Conservation (phyloP, 1,139 yeast species). For the Scheffersomyces cryptocercus region DNA sequence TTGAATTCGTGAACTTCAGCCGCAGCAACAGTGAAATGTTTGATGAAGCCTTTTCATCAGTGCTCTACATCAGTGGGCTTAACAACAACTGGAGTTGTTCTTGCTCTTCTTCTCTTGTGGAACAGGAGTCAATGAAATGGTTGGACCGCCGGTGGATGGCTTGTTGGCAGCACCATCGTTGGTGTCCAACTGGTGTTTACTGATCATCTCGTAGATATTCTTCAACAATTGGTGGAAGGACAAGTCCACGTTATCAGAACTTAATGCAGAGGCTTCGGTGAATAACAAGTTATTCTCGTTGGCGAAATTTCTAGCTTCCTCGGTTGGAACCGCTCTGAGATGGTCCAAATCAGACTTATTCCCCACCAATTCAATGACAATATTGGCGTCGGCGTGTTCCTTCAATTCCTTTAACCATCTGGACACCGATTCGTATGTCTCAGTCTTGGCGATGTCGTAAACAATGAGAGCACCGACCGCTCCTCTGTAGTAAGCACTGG, state of each 20-base stretch:
- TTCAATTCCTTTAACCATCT: conserved; percentile 95
- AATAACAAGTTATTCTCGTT: conserved; percentile 88
- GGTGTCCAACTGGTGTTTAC: conserved; percentile 83
- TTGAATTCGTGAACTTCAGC: no score
- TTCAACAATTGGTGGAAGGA: conserved; percentile 92
- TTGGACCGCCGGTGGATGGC: conserved; percentile 71
- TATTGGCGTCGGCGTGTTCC: conserved; percentile 96
- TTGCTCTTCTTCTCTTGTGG: conserved; percentile 77
- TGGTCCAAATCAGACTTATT: conserved; percentile 96
- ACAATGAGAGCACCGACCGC: conserved; percentile 97
- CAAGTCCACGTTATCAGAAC: conserved; percentile 91
- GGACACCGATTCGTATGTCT: conserved; percentile 88
- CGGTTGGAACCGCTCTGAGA: conserved; percentile 95
- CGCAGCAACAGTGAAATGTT: no score
- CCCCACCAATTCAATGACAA: conserved; percentile 91
- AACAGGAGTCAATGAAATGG: conserved; percentile 90
- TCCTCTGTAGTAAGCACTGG: conserved; percentile 96
- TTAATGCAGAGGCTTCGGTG: conserved; percentile 96
- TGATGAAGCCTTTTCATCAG: no score
- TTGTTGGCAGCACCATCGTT: conserved; percentile 51
- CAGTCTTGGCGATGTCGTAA: conserved; percentile 92
- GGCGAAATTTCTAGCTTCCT: conserved; percentile 95
- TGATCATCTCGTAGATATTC: conserved; percentile 90
- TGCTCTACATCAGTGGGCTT: conserved; percentile 6
- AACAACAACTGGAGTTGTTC: conserved; percentile 67